A percentile compares a stretch with the other conserved stretches of the same genome.
Conservation (phyloP, 495 filamentous ascomycete genomes). For the Annulohypoxylon nitens region DNA sequence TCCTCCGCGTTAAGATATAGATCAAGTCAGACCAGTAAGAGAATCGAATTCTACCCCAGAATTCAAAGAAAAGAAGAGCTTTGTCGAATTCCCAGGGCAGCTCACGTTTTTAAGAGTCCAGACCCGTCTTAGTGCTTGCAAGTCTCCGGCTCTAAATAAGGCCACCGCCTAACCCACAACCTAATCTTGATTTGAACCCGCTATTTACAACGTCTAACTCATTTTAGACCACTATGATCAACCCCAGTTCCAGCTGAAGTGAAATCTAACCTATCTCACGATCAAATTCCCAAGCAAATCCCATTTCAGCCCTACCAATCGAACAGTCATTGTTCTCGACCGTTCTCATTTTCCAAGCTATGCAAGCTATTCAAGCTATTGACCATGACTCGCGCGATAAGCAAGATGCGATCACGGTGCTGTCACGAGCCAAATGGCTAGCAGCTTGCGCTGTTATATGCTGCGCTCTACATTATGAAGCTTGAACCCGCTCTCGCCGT, state of each 20-base stretch:
- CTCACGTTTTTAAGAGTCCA: constrained; percentile 20
- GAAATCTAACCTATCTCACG: constrained; percentile 39
- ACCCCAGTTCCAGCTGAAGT: constrained; percentile 40
- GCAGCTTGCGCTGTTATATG: constrained; percentile 18
- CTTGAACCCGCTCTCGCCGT: not conserved
- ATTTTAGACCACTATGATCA: constrained; percentile 28
- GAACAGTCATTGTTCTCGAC: constrained; percentile 36
- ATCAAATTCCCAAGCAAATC: constrained; percentile 18
- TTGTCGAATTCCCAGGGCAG: constrained; percentile 7
- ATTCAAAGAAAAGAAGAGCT: not conserved
- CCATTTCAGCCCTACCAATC: constrained; percentile 28
- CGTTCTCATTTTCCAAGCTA: constrained; percentile 11
- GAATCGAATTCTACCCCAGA: not conserved
- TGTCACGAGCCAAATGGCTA: constrained; percentile 19
- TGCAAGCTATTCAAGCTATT: constrained; percentile 14
- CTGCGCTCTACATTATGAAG: constrained; percentile 4
- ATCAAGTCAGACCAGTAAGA: too few relatives aligned
- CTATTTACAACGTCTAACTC: constrained; percentile 32
- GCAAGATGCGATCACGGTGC: constrained; percentile 9
- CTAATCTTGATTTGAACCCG: constrained; percentile 34
- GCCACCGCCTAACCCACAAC: constrained; percentile 20
- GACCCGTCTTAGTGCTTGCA: constrained; percentile 26
- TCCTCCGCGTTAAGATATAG: not conserved
- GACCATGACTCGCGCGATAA: constrained; percentile 27
- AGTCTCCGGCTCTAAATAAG: constrained; percentile 23